Base-by-base conservation (phyloP, 2,329 filamentous ascomycete genomes). In the Penicillium frequentans region DNA sequence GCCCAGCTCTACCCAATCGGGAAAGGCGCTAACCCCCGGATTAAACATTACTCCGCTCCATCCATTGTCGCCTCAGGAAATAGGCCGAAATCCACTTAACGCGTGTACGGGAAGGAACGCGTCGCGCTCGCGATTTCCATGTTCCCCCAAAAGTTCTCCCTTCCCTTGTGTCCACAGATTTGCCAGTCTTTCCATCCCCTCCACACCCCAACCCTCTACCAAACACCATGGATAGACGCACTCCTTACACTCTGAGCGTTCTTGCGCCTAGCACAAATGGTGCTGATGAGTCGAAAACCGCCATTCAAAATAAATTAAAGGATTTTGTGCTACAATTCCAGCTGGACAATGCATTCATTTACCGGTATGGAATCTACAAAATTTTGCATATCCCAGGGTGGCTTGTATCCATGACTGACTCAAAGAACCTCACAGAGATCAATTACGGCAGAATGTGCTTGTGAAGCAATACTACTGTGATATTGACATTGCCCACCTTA, bases 381-480 rank as follows among this genome's bases (percentile, higher is more conserved):
- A 33, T 13, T 7, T 27, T 49, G 44, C 44, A 49, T 55, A 19
- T 37, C 45, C n/a, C 19, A 16, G 13, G 29, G 5, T 49, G 24
- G 47, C 42, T 48, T 19, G 45, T 26, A 23, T 26, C 19, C n/a
- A 16, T 16, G 21, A 50, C 39, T 29, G 21, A 60, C 33, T 55
- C 54, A 60, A 44, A 37, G 21, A 26, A 35, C 50, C 14, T 5
- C 52, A 49, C 62, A 96, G 95, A 84, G 93, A 98, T 70, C 95
- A 98, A 77, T 85, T 99, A 57, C 87, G 91, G 68, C 92, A 98
- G 72, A 99, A 99, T 79, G 92, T 95, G 8, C 84, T 98, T 1
- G 82, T 96, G 43, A 95, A 96, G 73, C 92, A 93, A 68, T 98
- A 92, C 79, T 97, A 89, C 75, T 97, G 95, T 80, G 93, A 99